phyloP scores from a whole-genome alignment of 352 stramenopile genomes.

The Blastocystis sp. region DNA sequence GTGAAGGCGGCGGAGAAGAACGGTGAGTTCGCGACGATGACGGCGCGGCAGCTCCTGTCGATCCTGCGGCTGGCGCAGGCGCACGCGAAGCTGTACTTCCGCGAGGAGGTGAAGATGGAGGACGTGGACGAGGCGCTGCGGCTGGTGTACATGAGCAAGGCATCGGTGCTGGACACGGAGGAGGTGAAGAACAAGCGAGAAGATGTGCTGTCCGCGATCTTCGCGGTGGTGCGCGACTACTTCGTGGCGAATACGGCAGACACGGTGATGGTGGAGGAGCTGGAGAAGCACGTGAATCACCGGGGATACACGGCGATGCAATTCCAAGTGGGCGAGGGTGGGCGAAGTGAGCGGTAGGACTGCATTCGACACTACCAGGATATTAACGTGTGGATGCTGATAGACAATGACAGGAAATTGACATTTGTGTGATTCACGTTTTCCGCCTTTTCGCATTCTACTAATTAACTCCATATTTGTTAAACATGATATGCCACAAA shows the following conservation, averaged over 20 bases:
- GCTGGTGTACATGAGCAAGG: constrained; percentile 87
- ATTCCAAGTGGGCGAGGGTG: constrained; percentile 11
- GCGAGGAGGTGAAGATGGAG: too few species aligned
- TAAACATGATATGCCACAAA: too few species aligned
- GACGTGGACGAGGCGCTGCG: constrained; percentile 77
- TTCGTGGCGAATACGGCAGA: constrained; percentile 5
- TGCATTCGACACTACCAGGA: constrained; percentile 48
- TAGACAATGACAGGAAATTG: constrained; percentile 78
- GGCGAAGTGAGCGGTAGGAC: background rate
- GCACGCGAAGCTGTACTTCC: too few species aligned
- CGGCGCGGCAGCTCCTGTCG: constrained; percentile 65
- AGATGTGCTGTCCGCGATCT: constrained; percentile 31
- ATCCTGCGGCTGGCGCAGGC: too few species aligned
- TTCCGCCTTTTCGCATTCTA: background rate
- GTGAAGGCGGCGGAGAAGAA: constrained; percentile 78
- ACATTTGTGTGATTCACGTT: constrained; percentile 75
- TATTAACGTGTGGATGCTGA: constrained; percentile 82
- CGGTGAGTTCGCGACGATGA: constrained; percentile 88
- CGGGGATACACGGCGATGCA: constrained; percentile 25
- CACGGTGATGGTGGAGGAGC: background rate
- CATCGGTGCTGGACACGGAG: constrained; percentile 31
- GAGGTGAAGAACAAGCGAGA: background rate
- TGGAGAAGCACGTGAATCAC: background rate
- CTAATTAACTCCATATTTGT: too few species aligned
- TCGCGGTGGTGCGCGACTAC: constrained; percentile 4